Conservation (phyloP, 768 basidiomycete genomes). For the Suillus ampliporus region DNA sequence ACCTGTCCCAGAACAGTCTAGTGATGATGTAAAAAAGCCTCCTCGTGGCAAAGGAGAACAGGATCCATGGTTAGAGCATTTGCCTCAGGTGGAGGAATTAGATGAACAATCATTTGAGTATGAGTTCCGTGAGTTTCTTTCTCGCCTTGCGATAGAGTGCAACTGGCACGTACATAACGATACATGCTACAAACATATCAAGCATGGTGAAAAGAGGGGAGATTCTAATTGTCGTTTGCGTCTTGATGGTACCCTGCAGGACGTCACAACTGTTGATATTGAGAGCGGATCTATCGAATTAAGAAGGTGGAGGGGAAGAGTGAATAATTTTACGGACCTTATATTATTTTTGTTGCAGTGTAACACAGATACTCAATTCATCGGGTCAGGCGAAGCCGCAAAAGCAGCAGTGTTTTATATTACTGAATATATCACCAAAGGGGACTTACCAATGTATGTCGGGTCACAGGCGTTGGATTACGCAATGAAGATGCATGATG, state of each 20-base stretch:
- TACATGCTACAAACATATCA: slow-evolving; percentile 21
- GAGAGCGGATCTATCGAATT: slow-evolving; percentile 18
- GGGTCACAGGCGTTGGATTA: slow-evolving; percentile 19
- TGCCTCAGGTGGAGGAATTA: not conserved
- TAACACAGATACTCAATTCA: slow-evolving; percentile 39
- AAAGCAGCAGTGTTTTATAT: slow-evolving; percentile 41
- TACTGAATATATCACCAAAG: slow-evolving; percentile 44
- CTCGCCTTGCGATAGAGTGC: not conserved
- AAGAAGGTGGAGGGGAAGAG: slow-evolving; percentile 11
- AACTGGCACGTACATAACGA: slow-evolving; percentile 17
- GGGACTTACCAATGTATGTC: slow-evolving; percentile 21
- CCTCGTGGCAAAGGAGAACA: not conserved
- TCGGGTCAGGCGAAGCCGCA: slow-evolving; percentile 32
- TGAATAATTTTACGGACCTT: slow-evolving; percentile 22
- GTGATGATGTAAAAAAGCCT: too few species aligned
- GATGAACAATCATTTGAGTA: not conserved
- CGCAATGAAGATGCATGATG: slow-evolving; percentile 13
- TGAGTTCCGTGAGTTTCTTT: not conserved
- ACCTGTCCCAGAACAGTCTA: too few species aligned
- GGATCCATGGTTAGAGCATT: not conserved
- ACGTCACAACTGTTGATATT: not conserved
- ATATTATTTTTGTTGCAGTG: slow-evolving; percentile 23
- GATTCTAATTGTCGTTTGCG: slow-evolving; percentile 6
- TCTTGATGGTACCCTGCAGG: slow-evolving; percentile 13
- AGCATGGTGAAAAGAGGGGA: not conserved